Evolutionary conservation across 2,329 filamentous ascomycete genomes (phyloP), one percentile per base, ranked within the genome.

Genomic region (Zasmidium angulare): DNA sequence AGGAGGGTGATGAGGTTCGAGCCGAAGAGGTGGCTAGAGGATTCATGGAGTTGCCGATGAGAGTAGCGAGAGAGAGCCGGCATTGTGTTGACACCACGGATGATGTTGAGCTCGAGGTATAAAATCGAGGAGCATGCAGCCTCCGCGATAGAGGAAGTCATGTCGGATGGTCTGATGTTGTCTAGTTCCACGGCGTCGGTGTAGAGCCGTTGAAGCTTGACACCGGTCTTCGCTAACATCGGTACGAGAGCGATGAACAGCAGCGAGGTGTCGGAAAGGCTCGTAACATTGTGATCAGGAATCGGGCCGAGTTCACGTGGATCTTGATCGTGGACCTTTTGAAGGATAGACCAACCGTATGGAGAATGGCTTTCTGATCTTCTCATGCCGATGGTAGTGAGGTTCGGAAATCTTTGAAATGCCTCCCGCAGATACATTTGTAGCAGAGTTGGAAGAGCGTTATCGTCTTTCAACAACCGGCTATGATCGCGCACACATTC

Each of bases 171-270:
- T n/a, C n/a, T 43, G 19, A 72, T 65, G 29, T 69, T 65, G 56
- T 72, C 71, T 7, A 72, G 58, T 50, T 73, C 67, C 21, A 73
- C 65, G 1, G 67, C 70, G 53, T 73, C 70, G 10, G 70, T 73
- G 50, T 73, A 73, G 3, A 73, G 60, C n/a, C 71, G 60, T n/a
- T 66, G 50, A 11, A 73, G 50, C 23, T 40, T 29, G 4, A 60
- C 46, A 10, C 55, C 50, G 2, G 62, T 55, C 1, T 53, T 52
- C 1, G 68, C 64, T 6, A 66, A 46, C 17, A 68, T 65, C 14
- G 60, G 52, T 1, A 71, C 56, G 22, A 71, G 62, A 14, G 66
- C 67, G 19, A 66, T 52, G 58, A 71, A 71, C 0, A 72, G 62
- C 14, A 61, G 46, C 10, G 70, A 69, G 2, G 69, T 60, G 1